Percentiles rank a stretch among this genome's conserved stretches.
phyloP scores from a whole-genome alignment of 78 protist species.

The Chrysochromulina tobinii region DNA sequence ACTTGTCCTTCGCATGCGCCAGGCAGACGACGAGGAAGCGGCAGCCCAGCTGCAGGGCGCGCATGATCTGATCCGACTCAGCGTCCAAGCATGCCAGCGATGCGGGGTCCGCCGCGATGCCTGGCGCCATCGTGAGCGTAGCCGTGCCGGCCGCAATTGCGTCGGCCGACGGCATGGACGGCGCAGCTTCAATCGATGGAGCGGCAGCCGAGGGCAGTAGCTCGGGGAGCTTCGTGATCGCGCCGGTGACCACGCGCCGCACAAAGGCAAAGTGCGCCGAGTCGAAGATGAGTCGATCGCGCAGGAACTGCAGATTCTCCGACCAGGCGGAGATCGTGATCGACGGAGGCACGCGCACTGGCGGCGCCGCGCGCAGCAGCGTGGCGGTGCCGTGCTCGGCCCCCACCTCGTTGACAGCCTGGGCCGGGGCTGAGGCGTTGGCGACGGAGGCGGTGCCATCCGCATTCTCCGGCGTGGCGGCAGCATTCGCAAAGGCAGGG shows the following conservation, averaged over 20 bases:
- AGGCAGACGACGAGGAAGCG: conserved; percentile 24
- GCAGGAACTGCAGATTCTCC: conserved; percentile 70
- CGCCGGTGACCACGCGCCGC: too few relatives aligned
- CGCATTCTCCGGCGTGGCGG: too few relatives aligned
- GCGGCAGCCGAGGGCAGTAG: too few relatives aligned
- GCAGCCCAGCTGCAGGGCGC: neutral
- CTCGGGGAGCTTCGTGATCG: too few relatives aligned
- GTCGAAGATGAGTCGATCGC: conserved; percentile 71
- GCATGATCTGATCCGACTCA: neutral
- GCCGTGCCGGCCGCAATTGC: neutral
- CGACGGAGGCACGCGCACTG: conserved; percentile 34
- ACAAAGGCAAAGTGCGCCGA: conserved; percentile 56
- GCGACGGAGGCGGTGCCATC: too few relatives aligned
- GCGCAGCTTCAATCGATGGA: too few relatives aligned
- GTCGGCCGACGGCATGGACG: neutral
- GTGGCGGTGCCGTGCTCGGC: neutral
- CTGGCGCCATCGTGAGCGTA: neutral
- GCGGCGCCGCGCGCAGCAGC: neutral
- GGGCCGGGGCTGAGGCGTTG: neutral
- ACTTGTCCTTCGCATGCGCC: conserved; percentile 29
- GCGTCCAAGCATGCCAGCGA: neutral
- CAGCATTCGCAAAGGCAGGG: too few relatives aligned
- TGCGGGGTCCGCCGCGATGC: neutral
- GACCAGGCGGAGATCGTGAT: conserved; percentile 57
- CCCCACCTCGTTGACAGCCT: neutral